Conservation (phyloP, 371 early-diverging fungal species). For the Actinomucor elegans region DNA sequence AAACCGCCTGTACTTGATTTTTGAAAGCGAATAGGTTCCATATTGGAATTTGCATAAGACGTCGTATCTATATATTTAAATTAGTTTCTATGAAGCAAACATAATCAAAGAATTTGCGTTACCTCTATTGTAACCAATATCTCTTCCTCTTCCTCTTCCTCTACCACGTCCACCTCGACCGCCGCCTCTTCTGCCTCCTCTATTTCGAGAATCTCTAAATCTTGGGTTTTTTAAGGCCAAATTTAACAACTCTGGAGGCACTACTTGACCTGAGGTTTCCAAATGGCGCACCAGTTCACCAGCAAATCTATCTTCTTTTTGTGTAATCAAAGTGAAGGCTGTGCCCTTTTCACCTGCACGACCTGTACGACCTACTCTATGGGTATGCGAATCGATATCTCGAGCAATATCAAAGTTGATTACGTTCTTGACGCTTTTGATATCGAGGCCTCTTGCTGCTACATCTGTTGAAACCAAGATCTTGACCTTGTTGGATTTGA, state of each 20-base stretch:
- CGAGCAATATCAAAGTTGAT: constrained; percentile 77
- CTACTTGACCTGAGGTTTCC: constrained; percentile 64
- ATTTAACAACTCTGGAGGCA: constrained; percentile 62
- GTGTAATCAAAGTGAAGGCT: constrained; percentile 69
- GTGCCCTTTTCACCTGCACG: constrained; percentile 77
- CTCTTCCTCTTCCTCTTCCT: constrained; percentile 22
- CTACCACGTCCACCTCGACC: constrained; percentile 46
- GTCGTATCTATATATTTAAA: no score
- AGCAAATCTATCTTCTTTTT: constrained; percentile 79
- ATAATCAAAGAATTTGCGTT: no score
- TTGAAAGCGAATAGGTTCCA: constrained; percentile 32
- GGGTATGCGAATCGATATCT: constrained; percentile 79
- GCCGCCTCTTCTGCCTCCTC: constrained; percentile 39
- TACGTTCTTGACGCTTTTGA: constrained; percentile 68
- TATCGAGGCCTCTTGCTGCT: constrained; percentile 95
- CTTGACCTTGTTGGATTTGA: constrained; percentile 68
- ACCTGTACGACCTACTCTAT: constrained; percentile 72
- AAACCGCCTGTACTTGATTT: constrained; percentile 33
- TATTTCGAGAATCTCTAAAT: constrained; percentile 53
- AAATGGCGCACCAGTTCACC: constrained; percentile 75
- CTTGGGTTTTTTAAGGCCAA: constrained; percentile 76
- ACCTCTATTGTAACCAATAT: no score
- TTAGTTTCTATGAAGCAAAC: no score
- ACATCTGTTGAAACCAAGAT: constrained; percentile 98
- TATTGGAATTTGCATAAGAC: no score